Evolutionary conservation across 768 basidiomycete species (phyloP).

Genomic region (Calocybe indica): DNA sequence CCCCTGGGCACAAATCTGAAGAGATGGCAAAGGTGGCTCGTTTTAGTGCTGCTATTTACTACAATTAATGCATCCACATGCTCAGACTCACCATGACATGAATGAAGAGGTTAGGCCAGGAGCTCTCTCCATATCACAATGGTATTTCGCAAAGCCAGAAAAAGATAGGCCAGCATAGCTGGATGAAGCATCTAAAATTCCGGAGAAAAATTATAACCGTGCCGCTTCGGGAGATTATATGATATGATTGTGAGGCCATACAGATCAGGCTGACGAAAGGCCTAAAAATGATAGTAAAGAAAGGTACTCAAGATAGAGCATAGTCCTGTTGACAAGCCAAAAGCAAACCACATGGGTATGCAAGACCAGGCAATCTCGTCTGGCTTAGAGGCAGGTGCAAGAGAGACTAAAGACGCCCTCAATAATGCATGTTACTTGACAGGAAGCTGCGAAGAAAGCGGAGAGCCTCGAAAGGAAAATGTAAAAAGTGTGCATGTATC

Average conservation of each 20-base stretch:
- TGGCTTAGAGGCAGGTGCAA: neutral
- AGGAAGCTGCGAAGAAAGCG: neutral
- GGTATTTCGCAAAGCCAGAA: too few species aligned
- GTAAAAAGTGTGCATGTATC: slow-evolving; percentile 36
- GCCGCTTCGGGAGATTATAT: slow-evolving; percentile 37
- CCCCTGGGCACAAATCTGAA: too few species aligned
- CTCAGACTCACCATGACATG: too few species aligned
- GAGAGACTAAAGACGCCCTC: slow-evolving; percentile 13
- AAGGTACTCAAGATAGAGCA: slow-evolving; percentile 27
- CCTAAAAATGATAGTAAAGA: neutral
- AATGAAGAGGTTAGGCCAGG: too few species aligned
- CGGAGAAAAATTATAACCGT: too few species aligned
- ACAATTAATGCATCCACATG: too few species aligned
- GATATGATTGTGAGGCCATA: slow-evolving; percentile 31
- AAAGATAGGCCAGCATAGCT: too few species aligned
- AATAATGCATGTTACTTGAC: slow-evolving; percentile 23
- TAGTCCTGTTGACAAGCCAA: slow-evolving; percentile 26
- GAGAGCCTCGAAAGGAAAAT: too few species aligned
- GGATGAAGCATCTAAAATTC: too few species aligned
- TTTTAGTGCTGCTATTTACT: too few species aligned
- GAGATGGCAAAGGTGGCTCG: too few species aligned
- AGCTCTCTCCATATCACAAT: too few species aligned
- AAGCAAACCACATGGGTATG: slow-evolving; percentile 30
- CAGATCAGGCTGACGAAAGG: neutral
- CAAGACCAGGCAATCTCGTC: neutral